A percentile compares a stretch with the other conserved stretches of the same genome.
These are phyloP conservation scores for Cyberlindnera misumaiensis DNA, from an alignment of 805 yeast species.

Conservation along the genomic window DNA sequence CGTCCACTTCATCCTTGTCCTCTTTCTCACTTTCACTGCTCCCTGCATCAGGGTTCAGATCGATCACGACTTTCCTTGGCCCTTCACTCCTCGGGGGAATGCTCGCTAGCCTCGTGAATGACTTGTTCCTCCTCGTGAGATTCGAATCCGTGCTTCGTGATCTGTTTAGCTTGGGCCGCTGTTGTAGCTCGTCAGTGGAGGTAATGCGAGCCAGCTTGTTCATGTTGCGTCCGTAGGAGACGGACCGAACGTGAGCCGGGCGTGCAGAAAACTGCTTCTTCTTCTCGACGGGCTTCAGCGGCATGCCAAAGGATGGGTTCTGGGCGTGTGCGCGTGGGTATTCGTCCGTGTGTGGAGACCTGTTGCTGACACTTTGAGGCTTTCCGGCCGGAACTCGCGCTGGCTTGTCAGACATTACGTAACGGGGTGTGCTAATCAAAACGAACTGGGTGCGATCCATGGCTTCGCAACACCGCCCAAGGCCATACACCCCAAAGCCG, in stretches of 20 bases:
- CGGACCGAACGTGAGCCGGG: constrained; percentile 18
- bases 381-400: no score
- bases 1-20: constrained; percentile 15
- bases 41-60: constrained; percentile 8
- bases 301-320: no score
- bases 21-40: constrained; percentile 9
- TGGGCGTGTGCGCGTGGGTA: no score
- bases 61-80: constrained; percentile 12
- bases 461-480: no score
- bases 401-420: no score
- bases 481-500: no score
- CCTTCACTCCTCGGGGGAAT: constrained; percentile 4
- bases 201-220: constrained; percentile 19
- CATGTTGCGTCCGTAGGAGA: constrained; percentile 21
- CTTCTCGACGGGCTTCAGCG: constrained; percentile 4
- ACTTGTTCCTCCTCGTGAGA: constrained; percentile 12
- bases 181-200: constrained; percentile 15
- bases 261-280: constrained; percentile 17
- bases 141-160: constrained; percentile 21
- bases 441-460: no score
- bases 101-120: constrained; percentile 19
- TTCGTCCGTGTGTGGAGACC: no score
- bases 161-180: constrained; percentile 11
- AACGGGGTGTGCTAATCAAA: no score
- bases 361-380: no score